These are phyloP conservation scores for Obba rivulosa DNA, from an alignment of 768 basidiomycete genomes.

Conservation along the genomic window DNA sequence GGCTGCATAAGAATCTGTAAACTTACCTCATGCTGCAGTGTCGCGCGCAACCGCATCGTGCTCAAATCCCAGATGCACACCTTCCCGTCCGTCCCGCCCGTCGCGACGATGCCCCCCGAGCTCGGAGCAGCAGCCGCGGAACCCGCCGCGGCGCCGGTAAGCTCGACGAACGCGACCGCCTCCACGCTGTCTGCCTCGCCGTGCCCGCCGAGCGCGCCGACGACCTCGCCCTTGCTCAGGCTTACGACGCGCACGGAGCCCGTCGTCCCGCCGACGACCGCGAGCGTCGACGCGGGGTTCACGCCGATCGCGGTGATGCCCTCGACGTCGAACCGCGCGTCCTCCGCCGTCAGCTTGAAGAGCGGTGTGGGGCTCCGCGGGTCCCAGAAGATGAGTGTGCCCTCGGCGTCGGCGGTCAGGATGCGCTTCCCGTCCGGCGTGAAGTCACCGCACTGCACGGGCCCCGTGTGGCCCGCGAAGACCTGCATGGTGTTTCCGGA, in stretches of 20 bases:
- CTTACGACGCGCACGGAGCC: slow-evolving; percentile 88
- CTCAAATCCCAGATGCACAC: slow-evolving; percentile 92
- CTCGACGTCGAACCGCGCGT: slow-evolving; percentile 72
- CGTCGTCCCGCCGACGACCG: slow-evolving; percentile 80
- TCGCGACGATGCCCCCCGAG: slow-evolving; percentile 60
- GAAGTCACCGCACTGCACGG: slow-evolving; percentile 85
- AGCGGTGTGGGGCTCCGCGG: slow-evolving; percentile 72
- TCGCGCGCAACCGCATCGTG: slow-evolving; percentile 79
- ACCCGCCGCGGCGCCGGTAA: slow-evolving; percentile 50
- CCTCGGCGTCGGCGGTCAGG: slow-evolving; percentile 79
- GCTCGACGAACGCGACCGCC: slow-evolving; percentile 76
- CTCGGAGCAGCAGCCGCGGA: slow-evolving; percentile 42
- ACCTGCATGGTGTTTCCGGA: slow-evolving; percentile 95
- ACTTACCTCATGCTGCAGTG: slow-evolving; percentile 77
- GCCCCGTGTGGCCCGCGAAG: slow-evolving; percentile 82
- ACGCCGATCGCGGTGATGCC: slow-evolving; percentile 85
- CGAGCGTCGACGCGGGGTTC: slow-evolving; percentile 84
- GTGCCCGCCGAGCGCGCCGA: slow-evolving; percentile 77
- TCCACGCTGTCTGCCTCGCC: slow-evolving; percentile 86
- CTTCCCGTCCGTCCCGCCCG: slow-evolving; percentile 91
- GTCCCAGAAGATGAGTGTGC: slow-evolving; percentile 86
- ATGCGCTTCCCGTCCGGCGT: slow-evolving; percentile 93
- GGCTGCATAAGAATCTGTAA: no score
- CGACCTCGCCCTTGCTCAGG: slow-evolving; percentile 79
- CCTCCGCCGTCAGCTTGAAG: slow-evolving; percentile 70